Evolutionary conservation across 2,329 filamentous ascomycete species (phyloP).

Genomic region (Neofusicoccum cordaticola): DNA sequence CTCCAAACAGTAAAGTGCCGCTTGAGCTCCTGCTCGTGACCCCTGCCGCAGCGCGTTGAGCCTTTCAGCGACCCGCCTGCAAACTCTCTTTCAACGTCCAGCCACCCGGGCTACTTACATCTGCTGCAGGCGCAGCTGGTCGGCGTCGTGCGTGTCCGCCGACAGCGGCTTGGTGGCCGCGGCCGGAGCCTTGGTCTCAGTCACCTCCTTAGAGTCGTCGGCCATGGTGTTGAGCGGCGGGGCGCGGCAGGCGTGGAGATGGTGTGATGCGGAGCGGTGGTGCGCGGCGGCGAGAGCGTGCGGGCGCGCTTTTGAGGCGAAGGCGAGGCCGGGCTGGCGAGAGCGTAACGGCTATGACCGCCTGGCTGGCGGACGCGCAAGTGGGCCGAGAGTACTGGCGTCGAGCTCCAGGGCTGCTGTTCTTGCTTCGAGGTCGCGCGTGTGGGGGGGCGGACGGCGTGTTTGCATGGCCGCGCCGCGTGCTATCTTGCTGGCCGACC

Average conservation of each 20-base stretch:
- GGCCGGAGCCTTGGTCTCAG: conserved; percentile 7
- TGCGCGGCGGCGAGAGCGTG: neutral
- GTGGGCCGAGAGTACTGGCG: too few relatives aligned
- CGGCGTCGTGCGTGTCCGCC: conserved; percentile 6
- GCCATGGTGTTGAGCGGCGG: neutral
- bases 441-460: too few relatives aligned
- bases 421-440: too few relatives aligned
- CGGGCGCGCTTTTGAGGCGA: too few relatives aligned
- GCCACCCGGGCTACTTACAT: neutral
- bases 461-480: too few relatives aligned
- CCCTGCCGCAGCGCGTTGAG: neutral
- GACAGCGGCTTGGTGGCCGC: neutral
- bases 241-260: neutral
- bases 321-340: too few relatives aligned
- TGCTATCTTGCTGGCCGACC: too few relatives aligned
- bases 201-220: neutral
- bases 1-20: conserved; percentile 17
- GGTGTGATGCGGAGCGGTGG: too few relatives aligned
- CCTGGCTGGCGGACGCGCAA: too few relatives aligned
- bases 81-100: neutral
- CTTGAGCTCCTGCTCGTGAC: conserved; percentile 17
- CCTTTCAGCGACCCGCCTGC: neutral
- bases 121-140: conserved; percentile 15
- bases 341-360: too few relatives aligned
- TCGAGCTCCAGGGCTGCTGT: too few relatives aligned